Percentiles rank a stretch among this genome's conserved stretches.
Conservation (phyloP, 2,329 filamentous ascomycete genomes). For the Aspergillus ochraceus region DNA sequence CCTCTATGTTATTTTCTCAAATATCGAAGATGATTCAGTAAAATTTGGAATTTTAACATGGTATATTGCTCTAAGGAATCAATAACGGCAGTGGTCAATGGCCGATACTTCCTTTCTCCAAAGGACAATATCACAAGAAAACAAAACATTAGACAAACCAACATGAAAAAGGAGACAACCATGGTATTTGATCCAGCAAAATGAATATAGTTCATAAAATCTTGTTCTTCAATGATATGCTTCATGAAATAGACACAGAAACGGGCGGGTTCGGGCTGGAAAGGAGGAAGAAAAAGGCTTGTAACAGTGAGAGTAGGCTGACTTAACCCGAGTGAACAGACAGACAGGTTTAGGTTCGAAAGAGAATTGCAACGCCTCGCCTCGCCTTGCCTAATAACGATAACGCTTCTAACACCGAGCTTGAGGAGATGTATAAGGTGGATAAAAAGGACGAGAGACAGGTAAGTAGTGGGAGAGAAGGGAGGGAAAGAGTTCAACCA, state of each 20-base stretch:
- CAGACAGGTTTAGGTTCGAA: not conserved
- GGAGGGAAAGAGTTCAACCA: not conserved
- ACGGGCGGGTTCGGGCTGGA: not conserved
- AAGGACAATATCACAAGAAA: not conserved
- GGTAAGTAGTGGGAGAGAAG: not conserved
- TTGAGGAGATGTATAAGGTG: constrained; percentile 9
- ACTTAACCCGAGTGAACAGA: not conserved
- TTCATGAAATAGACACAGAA: not conserved
- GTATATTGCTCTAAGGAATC: constrained; percentile 7
- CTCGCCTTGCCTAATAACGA: constrained; percentile 19
- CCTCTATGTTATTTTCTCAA: too few relatives aligned
- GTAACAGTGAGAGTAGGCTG: not conserved
- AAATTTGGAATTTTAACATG: not conserved
- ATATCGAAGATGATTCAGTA: too few relatives aligned
- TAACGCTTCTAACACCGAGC: constrained; percentile 33
- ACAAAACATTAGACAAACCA: not conserved
- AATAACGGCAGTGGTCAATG: constrained; percentile 9
- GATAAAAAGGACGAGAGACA: not conserved
- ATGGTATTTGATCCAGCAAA: not conserved
- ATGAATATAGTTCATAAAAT: constrained; percentile 6
- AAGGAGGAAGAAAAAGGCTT: not conserved
- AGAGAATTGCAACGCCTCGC: constrained; percentile 29
- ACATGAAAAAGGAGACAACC: not conserved
- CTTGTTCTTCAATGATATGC: constrained; percentile 6
- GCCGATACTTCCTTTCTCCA: too few relatives aligned